Percentiles rank a stretch among this genome's conserved stretches.
Conservation (phyloP, 306 rosid species). For the Rosa multiflora region DNA sequence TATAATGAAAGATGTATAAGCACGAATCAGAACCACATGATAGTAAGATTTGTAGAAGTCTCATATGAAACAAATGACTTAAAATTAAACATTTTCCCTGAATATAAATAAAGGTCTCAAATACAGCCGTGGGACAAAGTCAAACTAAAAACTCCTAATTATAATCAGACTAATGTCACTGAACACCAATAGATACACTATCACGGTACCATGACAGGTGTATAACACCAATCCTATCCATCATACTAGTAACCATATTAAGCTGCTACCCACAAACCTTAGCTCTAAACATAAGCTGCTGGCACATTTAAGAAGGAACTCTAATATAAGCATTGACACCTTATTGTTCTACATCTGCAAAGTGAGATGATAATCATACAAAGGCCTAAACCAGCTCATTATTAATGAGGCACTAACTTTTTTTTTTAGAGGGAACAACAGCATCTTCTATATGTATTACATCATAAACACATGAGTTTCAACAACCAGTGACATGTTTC, state of each 20-base stretch:
- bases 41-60: not conserved
- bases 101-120: not conserved
- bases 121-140: not conserved
- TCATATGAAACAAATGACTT: not conserved
- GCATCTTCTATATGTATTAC: not conserved
- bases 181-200: not conserved
- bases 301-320: not conserved
- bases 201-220: not conserved
- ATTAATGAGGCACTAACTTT: not conserved
- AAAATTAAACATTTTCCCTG: not conserved
- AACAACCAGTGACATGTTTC: too few relatives aligned
- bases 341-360: constrained; percentile 1
- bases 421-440: not conserved
- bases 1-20: not conserved
- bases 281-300: not conserved
- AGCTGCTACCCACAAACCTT: not conserved
- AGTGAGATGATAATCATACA: not conserved
- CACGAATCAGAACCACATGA: not conserved
- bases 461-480: not conserved
- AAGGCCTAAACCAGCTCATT: not conserved
- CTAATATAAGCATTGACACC: not conserved
- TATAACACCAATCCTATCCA: not conserved
- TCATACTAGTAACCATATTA: not conserved
- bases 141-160: not conserved
- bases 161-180: not conserved